Base-by-base conservation (phyloP, 2,329 filamentous ascomycete species). In the Furcasterigmium sp. region DNA sequence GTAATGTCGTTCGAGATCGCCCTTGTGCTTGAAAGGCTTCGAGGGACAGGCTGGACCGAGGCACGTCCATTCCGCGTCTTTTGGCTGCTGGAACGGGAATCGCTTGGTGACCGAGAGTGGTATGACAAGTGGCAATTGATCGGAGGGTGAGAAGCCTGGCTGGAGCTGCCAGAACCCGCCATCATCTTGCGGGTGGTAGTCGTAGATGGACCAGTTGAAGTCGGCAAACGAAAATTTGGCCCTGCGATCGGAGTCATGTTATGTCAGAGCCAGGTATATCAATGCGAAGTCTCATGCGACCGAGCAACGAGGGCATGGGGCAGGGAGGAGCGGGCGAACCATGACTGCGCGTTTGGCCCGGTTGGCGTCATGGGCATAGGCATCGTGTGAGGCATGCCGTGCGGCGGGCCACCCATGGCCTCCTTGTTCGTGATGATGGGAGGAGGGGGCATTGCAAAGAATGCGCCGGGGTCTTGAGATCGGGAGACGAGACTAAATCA, bases 1-100 rank as follows among this genome's bases (percentile, higher is more conserved):
- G 52, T 68, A 67, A 55, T 80, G 77, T 14, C 76, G 68, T 39
- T 74, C 65, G 11, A 78, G 69, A 56, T 81, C 77, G 11, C 75
- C 73, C 41, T 67, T 65, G 28, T 76, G 69, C 53, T 67, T 67
- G 54, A 79, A 80, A 2, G 65, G 63, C 39, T 65, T 65, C 17
- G 63, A 58, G 19, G 56, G 58, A 58, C 76, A 80, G 20, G 59
- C 62, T 3, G 58, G 56, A 19, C 56, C 49, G 11, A 65, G 56
- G 53, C 72, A 75, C 5, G 48, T 48, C 38, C 44, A 50, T 35
- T 48, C 48, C 23, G 46, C 38, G 11, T 49, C 44, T 28, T 46
- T 44, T 19, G 34, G 9, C 21, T 41, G 46, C 29, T 47, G 48
- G 15, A 47, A 15, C 2, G 48, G 48, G n/a, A 46, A 49, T 34